These are phyloP conservation scores for Parmelia sp. DNA, from an alignment of 495 filamentous ascomycete species.

Conservation along the genomic window DNA sequence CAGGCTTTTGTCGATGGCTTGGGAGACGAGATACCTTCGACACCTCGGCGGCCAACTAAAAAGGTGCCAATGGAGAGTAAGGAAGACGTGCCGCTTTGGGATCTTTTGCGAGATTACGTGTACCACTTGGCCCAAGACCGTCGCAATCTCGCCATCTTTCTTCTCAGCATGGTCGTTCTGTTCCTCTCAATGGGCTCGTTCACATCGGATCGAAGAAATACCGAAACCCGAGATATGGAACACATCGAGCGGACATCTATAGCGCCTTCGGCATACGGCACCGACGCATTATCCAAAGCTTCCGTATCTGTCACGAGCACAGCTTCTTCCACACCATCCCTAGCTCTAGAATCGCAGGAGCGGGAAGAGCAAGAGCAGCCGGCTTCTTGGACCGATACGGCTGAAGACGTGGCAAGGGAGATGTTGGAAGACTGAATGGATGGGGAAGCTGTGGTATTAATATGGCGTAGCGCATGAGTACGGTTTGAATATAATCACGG, in stretches of 20 bases:
- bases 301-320: neutral
- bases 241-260: neutral
- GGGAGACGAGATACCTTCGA: conserved; percentile 34
- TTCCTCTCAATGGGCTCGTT: conserved; percentile 42
- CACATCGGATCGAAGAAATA: conserved; percentile 2
- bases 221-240: neutral
- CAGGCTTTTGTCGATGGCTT: conserved; percentile 26
- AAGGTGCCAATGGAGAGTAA: conserved; percentile 38
- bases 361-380: neutral
- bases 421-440: conserved; percentile 10
- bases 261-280: neutral
- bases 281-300: neutral
- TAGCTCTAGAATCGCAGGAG: neutral
- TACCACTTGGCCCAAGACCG: conserved; percentile 60
- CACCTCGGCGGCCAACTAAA: conserved; percentile 48
- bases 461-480: neutral
- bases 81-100: conserved; percentile 38
- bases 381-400: conserved; percentile 3
- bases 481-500: neutral
- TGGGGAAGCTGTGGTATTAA: neutral
- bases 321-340: neutral
- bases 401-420: conserved; percentile 3
- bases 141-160: conserved; percentile 61
- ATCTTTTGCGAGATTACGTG: conserved; percentile 62
- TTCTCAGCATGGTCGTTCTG: conserved; percentile 54